Evolutionary conservation across 345 rosid genomes (phyloP), one percentile per base, ranked within the genome.

Genomic region (Jatropha curcas): DNA sequence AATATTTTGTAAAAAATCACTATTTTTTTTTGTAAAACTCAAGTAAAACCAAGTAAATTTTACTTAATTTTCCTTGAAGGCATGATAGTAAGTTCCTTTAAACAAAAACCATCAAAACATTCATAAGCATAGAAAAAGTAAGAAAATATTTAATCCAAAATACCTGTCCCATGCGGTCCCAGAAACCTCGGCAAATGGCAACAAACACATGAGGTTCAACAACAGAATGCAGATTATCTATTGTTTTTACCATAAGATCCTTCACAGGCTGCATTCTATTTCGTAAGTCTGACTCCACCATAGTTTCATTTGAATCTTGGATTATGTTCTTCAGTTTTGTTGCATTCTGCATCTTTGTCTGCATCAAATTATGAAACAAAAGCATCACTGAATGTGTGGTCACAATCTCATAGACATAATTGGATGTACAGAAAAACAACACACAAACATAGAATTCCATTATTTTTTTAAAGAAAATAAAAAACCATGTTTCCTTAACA

Each of bases 81-180:
- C n/a, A n/a, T n/a, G n/a, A n/a, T n/a, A n/a, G n/a, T n/a, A n/a
- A n/a, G n/a, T 22, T 1, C 46, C 46, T 25, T 48, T 10, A 41
- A 71, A 33, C 27, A 71, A 22, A 45, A 28, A 48, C 22, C 34
- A n/a, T 53, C 57, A 33, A 27, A 71, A 46, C 11, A 11, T 43
- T 59, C n/a, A 63, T 51, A 46, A 31, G 45, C 64, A 16, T 37
- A 35, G 28, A 53, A 16, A 19, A 25, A 30, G 30, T 27, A 20
- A 16, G 27, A 56, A 52, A 31, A n/a, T 6, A 63, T 16, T 10
- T 31, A n/a, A 31, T 65, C 34, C 65, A 58, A n/a, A 39, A 46
- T 68, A 75, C 78, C 78, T 75, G 73, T 37, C 78, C 80, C 76
- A 77, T 65, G 11, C 63, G 60, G 62, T 77, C 80, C 80, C 80